phyloP scores from a whole-genome alignment of 768 basidiomycete species.

The Boletus fagicola region DNA sequence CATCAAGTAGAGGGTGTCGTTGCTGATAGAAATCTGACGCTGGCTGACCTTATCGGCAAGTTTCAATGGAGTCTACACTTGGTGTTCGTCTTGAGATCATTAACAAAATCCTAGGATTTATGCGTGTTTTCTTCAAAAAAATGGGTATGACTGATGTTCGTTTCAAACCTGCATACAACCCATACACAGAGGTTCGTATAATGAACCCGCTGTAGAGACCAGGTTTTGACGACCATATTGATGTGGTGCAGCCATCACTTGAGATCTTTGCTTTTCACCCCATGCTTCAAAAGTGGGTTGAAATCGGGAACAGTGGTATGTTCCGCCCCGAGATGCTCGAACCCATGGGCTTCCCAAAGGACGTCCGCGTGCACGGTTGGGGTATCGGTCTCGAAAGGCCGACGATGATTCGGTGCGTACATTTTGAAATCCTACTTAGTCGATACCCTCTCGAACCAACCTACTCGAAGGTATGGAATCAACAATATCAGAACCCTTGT shows the following conservation, averaged over 20 bases:
- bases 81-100: background rate
- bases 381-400: slow-evolving; percentile 92
- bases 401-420: slow-evolving; percentile 92
- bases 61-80: background rate
- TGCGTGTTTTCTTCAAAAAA: slow-evolving; percentile 97
- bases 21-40: slow-evolving; percentile 86
- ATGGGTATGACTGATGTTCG: slow-evolving; percentile 93
- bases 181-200: slow-evolving; percentile 82
- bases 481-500: slow-evolving; percentile 96
- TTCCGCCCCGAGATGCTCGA: slow-evolving; percentile 99
- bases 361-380: slow-evolving; percentile 96
- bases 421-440: background rate
- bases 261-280: slow-evolving; percentile 99
- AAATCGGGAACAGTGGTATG: slow-evolving; percentile 99
- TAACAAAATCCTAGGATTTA: slow-evolving; percentile 65
- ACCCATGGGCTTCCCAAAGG: slow-evolving; percentile 97
- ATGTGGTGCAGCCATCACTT: slow-evolving; percentile 69
- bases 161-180: slow-evolving; percentile 99
- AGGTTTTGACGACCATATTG: slow-evolving; percentile 3
- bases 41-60: slow-evolving; percentile 93
- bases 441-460: slow-evolving; percentile 1
- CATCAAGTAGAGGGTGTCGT: slow-evolving; percentile 99
- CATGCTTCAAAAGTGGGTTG: slow-evolving; percentile 90
- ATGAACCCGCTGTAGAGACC: background rate
- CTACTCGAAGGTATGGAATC: slow-evolving; percentile 76